Conservation (phyloP, 2,329 filamentous ascomycete species). For the Didymella pinodella region DNA sequence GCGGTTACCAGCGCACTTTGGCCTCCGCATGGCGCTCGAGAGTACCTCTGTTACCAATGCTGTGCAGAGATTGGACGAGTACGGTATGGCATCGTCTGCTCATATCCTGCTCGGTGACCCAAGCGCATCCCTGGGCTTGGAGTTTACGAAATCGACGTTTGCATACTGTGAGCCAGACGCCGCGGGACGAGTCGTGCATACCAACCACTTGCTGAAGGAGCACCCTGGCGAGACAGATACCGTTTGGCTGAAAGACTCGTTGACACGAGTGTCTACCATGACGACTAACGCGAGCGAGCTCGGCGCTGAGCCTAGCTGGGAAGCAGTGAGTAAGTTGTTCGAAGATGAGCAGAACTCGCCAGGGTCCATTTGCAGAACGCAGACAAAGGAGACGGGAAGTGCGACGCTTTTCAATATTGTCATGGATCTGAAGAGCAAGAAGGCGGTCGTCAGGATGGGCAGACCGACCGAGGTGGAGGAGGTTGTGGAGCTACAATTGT, state of each 20-base stretch:
- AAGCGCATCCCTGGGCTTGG: constrained; percentile 57
- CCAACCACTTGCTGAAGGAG: constrained; percentile 55
- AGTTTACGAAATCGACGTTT: constrained; percentile 54
- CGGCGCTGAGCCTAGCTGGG: constrained; percentile 35
- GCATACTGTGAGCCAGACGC: constrained; percentile 46
- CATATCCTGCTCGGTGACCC: constrained; percentile 64
- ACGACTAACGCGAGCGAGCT: constrained; percentile 39
- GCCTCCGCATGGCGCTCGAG: constrained; percentile 64
- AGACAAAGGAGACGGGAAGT: constrained; percentile 39
- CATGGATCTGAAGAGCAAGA: constrained; percentile 47
- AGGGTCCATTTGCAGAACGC: constrained; percentile 41
- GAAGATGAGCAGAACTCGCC: constrained; percentile 54
- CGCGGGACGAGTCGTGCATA: constrained; percentile 50
- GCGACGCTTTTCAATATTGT: constrained; percentile 50
- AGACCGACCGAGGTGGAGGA: constrained; percentile 44
- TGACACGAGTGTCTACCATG: constrained; percentile 50
- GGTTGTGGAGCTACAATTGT: constrained; percentile 34
- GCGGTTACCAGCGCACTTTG: constrained; percentile 68
- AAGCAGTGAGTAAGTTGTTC: constrained; percentile 47
- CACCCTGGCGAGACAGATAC: constrained; percentile 52
- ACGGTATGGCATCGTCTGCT: constrained; percentile 62
- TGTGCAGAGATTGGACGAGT: constrained; percentile 53
- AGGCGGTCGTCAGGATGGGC: constrained; percentile 40
- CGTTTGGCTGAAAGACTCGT: constrained; percentile 55
- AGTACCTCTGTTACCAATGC: constrained; percentile 58